Base-by-base conservation (phyloP, 345 rosid genomes). In the Capsella bursapastoris region DNA sequence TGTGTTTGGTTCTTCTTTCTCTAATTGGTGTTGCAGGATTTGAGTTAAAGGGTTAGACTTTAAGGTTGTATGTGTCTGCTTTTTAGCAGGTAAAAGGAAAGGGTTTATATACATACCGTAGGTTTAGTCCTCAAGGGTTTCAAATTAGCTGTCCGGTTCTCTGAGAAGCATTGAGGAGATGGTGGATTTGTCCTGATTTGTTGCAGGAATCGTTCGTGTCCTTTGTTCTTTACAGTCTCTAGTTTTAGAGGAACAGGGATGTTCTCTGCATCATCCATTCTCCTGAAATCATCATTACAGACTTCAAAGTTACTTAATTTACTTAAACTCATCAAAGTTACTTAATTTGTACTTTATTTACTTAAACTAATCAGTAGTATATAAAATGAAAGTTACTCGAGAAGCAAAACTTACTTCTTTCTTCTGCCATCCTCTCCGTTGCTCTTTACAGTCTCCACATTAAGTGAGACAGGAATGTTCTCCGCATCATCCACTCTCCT, bases 151-250 rank as follows among this genome's bases (percentile, higher is more conserved):
- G 78, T 65, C 0, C 80, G 58, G 40, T 81, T 81, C n/a, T 84
- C 87, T 13, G 96, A 95, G 80, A 95, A 90, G 83, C 99, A 92
- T 74, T 90, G 99, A 44, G 98, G 99, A 56, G 99, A 90, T 70
- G 99, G 99, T 81, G 99, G 99, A 69, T 83, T 87, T n/a, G 91
- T 89, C 68, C 92, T 86, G 50, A 88, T 87, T 55, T 85, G 91
- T 78, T 85, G 96, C 78, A 86, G 76, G 44, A 85, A 52, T 15
- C 80, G 80, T 34, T 86, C 88, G n/a, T 83, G 82, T 75, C 82
- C 86, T 79, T 84, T 87, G 59, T 57, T 80, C 86, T 83, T 85
- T 64, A 86, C 71, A 64, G 77, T 88, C 88, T 79, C 94, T 79
- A 91, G 71, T 51, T 89, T 86, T 50, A 89, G 68, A 72, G 86